A percentile compares a stretch with the other conserved stretches of the same genome.
phyloP scores from a whole-genome alignment of 176 grass and related monocot species.

The Pontederia crassipes region DNA sequence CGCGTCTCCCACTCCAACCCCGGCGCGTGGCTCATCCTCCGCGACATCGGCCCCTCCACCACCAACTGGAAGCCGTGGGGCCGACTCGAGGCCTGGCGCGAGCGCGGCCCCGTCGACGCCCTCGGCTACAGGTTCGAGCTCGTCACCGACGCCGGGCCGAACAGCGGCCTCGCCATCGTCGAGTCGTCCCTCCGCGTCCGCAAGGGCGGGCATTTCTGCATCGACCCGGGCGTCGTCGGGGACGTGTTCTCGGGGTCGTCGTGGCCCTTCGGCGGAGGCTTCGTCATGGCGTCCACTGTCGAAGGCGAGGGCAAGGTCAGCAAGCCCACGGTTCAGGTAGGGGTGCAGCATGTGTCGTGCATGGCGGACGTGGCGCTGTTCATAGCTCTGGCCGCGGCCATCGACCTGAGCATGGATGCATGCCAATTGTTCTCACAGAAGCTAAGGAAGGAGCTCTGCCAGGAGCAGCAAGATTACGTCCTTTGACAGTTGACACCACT shows the following conservation, averaged over 20 bases:
- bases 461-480: conserved; percentile 35
- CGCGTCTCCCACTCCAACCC: conserved; percentile 90
- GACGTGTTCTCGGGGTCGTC: conserved; percentile 9
- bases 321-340: conserved; percentile 70
- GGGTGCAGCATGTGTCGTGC: conserved; percentile 69
- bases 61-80: conserved; percentile 93
- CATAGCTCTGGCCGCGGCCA: conserved; percentile 64
- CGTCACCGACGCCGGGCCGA: conserved; percentile 46
- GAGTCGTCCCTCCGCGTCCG: conserved; percentile 57
- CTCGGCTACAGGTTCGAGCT: conserved; percentile 79
- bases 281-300: conserved; percentile 70
- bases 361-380: conserved; percentile 86
- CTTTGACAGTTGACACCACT: neutral
- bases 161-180: conserved; percentile 41
- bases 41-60: conserved; percentile 36
- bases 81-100: conserved; percentile 91
- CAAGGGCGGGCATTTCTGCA: conserved; percentile 67
- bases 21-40: conserved; percentile 83
- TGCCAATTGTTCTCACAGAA: conserved; percentile 77
- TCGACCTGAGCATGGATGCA: conserved; percentile 89
- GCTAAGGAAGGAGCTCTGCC: conserved; percentile 83
- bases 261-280: conserved; percentile 52
- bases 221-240: conserved; percentile 38
- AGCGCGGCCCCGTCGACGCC: conserved; percentile 68
- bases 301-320: conserved; percentile 68